Base-by-base conservation (phyloP, 345 rosid genomes). In the Pelargonium nanum region DNA sequence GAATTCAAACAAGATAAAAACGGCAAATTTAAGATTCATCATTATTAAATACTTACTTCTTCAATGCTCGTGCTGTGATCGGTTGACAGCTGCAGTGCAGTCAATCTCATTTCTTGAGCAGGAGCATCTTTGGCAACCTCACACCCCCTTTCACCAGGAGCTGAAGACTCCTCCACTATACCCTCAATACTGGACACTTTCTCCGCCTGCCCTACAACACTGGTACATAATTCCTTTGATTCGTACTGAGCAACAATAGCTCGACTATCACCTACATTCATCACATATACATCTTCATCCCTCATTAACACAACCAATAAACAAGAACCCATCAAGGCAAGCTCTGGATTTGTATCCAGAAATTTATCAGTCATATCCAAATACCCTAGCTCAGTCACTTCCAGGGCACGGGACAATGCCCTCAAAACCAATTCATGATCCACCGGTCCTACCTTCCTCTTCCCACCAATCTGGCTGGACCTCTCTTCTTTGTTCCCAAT, bases 261-360 rank as follows among this genome's bases (percentile, higher is more conserved):
- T 68, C 99, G 82, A 67, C 99, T 89, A 76, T 92, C 99, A 66
- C 99, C 97, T 66, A 92, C 84, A 72, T 92, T 89, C 99, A 92
- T 92, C 67, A 87, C 89, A 70, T 89, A 92, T 26, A 87, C 97
- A 72, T 92, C 99, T 65, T 87, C 99, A 57, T 87, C 97, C 68
- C 97, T 84, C 99, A 92, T 92, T 74, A 92, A 63, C 22, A 75
- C 97, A 60, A 85, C 99, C 73, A 92, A 76, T 70, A 92, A 78
- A 67, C 99, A 92, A 0, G 96, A 92, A 45, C 99, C 99, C 99
- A 92, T 92, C 71, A 92, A 78, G 19, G 97, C 99, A 59, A 92
- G 81, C 84, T 92, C 99, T 0, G 97, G 97, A 76, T 92, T 87
- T 22, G 84, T 72, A 56, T 77, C 85, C 21, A 92, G 82, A 65